Evolutionary conservation across 148 eudicot species (phyloP).

Genomic region (Fagopyrum esculentum): DNA sequence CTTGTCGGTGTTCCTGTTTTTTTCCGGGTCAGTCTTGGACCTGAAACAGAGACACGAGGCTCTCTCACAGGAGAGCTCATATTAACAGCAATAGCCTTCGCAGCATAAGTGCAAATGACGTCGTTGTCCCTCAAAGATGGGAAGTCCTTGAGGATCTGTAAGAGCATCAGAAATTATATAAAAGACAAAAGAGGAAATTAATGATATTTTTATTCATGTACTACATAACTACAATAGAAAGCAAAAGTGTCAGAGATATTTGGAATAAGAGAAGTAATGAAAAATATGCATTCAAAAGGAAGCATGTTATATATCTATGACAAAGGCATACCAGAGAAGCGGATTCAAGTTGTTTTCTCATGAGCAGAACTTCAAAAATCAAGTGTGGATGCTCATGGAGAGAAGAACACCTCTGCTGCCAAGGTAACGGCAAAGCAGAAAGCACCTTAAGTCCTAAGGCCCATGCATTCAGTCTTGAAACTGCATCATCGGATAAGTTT

Average conservation of each 20-base stretch:
- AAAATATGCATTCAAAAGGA: slow-evolving; percentile 3
- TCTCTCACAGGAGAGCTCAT: slow-evolving; percentile 75
- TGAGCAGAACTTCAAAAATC: slow-evolving; percentile 89
- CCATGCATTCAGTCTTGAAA: slow-evolving; percentile 87
- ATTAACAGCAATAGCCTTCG: slow-evolving; percentile 81
- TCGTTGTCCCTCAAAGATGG: slow-evolving; percentile 69
- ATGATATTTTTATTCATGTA: neutral
- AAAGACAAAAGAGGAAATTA: neutral
- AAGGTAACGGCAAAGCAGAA: slow-evolving; percentile 88
- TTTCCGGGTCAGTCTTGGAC: slow-evolving; percentile 67
- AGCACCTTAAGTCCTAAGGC: slow-evolving; percentile 96
- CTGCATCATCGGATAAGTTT: slow-evolving; percentile 75
- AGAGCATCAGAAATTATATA: slow-evolving; percentile 13
- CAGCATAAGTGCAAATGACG: slow-evolving; percentile 66
- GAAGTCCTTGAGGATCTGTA: slow-evolving; percentile 87
- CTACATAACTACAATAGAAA: neutral
- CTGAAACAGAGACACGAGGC: slow-evolving; percentile 65
- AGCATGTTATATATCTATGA: slow-evolving; percentile 9
- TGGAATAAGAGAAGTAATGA: neutral
- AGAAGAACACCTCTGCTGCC: slow-evolving; percentile 98
- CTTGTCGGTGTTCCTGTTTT: slow-evolving; percentile 53
- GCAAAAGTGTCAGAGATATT: neutral
- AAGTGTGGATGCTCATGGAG: slow-evolving; percentile 95
- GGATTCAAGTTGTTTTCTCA: slow-evolving; percentile 96
- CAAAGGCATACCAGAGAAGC: slow-evolving; percentile 71